These are phyloP conservation scores for Huntiella savannae DNA, from an alignment of 2,329 filamentous ascomycete genomes.

Conservation along the genomic window DNA sequence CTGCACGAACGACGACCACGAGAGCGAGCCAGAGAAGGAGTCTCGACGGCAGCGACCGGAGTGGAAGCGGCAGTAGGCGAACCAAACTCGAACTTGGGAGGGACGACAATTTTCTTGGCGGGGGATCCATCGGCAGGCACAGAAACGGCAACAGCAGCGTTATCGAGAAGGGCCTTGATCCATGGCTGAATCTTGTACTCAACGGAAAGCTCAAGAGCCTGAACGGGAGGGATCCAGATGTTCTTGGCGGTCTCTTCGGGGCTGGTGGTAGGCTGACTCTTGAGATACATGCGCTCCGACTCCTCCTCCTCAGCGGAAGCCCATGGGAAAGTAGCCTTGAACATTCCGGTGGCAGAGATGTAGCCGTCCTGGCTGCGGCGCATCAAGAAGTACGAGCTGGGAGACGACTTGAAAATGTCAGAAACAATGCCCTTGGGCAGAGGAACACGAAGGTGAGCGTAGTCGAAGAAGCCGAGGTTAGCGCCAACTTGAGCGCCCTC, in stretches of 20 bases:
- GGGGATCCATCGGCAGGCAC: constrained; percentile 42
- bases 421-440: constrained; percentile 80
- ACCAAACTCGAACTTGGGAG: constrained; percentile 52
- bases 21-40: constrained; percentile 25
- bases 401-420: constrained; percentile 77
- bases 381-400: constrained; percentile 94
- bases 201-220: constrained; percentile 63
- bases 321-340: constrained; percentile 75
- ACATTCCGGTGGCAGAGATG: constrained; percentile 78
- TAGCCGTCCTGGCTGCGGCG: constrained; percentile 70
- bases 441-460: constrained; percentile 83
- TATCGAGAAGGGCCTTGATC: constrained; percentile 83
- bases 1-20: constrained; percentile 39
- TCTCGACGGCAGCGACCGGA: constrained; percentile 23
- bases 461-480: constrained; percentile 72
- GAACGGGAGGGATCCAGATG: constrained; percentile 75
- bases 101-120: constrained; percentile 58
- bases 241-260: constrained; percentile 89
- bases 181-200: constrained; percentile 76
- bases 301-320: constrained; percentile 55
- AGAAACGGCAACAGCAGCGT: constrained; percentile 49
- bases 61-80: constrained; percentile 19
- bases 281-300: constrained; percentile 64
- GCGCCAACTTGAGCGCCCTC: constrained; percentile 51
- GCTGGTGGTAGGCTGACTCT: constrained; percentile 62